phyloP scores from a whole-genome alignment of 164 flowering plant species.

The Akebia trifoliata region DNA sequence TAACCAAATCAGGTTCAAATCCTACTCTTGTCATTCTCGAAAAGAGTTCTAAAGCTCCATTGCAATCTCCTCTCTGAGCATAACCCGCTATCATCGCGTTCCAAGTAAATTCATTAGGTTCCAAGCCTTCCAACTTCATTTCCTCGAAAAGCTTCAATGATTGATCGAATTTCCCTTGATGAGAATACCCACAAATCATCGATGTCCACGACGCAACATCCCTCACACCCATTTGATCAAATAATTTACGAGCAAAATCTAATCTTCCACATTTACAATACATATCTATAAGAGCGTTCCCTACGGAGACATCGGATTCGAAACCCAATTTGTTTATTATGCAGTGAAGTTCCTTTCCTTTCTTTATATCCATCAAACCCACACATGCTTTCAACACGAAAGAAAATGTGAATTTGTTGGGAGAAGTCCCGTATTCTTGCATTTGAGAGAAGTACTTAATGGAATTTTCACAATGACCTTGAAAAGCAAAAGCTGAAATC shows the following conservation, averaged over 20 bases:
- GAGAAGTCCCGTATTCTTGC: constrained; percentile 23
- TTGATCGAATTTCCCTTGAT: constrained; percentile 23
- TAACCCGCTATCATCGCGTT: constrained; percentile 24
- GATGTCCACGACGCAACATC: constrained; percentile 58
- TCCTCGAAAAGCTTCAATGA: constrained; percentile 13
- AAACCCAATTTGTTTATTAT: constrained; percentile 31
- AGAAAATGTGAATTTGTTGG: constrained; percentile 56
- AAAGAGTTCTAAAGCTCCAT: constrained; percentile 31
- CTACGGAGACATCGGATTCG: constrained; percentile 31
- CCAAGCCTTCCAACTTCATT: constrained; percentile 32
- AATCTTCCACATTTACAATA: constrained; percentile 49
- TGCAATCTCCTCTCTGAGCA: constrained; percentile 33
- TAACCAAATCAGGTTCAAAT: constrained; percentile 46
- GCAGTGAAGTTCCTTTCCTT: constrained; percentile 34
- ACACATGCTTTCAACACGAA: constrained; percentile 51
- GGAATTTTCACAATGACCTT: constrained; percentile 18
- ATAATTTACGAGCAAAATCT: constrained; percentile 38
- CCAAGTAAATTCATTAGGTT: constrained; percentile 67
- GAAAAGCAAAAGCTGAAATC: constrained; percentile 25
- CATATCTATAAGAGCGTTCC: constrained; percentile 56
- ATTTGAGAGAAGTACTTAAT: constrained; percentile 34
- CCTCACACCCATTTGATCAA: constrained; percentile 42
- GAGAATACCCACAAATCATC: constrained; percentile 55
- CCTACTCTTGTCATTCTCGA: constrained; percentile 43
- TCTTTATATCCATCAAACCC: constrained; percentile 50